Evolutionary conservation across 345 rosid genomes (phyloP).

Genomic region (Erucastrum elatum): DNA sequence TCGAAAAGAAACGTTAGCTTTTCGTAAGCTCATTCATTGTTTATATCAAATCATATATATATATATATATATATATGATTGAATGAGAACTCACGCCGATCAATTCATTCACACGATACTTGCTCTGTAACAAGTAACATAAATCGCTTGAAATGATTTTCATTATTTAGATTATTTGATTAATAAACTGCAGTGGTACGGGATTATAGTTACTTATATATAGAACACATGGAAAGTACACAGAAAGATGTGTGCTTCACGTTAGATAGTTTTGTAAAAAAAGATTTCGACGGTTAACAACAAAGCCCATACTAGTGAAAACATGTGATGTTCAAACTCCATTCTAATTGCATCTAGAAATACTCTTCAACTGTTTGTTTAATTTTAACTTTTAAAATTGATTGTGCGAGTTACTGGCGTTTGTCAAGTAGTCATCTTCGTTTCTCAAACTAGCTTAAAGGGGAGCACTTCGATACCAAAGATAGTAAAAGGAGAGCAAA

Average conservation of each 20-base stretch:
- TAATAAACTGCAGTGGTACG: neutral
- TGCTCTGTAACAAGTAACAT: neutral
- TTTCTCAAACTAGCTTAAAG: conserved; percentile 4
- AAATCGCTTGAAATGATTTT: neutral
- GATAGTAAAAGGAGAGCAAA: neutral
- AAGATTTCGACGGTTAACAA: neutral
- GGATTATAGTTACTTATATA: neutral
- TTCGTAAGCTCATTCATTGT: neutral
- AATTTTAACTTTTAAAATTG: neutral
- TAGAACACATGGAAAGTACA: neutral
- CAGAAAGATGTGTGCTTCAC: neutral
- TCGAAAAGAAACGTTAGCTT: too few species aligned
- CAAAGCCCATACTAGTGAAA: neutral
- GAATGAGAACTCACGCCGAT: neutral
- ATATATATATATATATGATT: neutral
- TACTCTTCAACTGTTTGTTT: neutral
- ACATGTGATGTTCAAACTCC: neutral
- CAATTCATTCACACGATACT: neutral
- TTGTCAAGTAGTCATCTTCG: neutral
- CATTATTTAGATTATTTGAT: neutral
- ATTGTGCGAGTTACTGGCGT: neutral
- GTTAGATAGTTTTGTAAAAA: neutral
- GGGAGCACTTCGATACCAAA: neutral
- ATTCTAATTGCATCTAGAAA: neutral
- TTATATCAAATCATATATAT: neutral